A percentile compares a stretch with the other conserved stretches of the same genome.
Evolutionary conservation across 2,329 filamentous ascomycete genomes (phyloP).

Genomic region (Xylariomycetidae sp.): DNA sequence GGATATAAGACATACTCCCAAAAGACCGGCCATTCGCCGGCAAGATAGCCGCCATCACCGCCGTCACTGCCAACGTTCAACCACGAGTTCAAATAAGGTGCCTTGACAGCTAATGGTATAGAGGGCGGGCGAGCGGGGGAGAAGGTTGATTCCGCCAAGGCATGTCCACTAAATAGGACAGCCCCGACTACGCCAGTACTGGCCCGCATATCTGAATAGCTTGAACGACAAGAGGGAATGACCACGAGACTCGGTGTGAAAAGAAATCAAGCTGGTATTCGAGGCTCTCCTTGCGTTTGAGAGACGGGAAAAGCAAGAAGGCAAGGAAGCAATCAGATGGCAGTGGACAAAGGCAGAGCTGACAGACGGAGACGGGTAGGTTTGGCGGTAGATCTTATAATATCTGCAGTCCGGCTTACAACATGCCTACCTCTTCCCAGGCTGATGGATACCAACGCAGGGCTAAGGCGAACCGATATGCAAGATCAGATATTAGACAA

Average conservation of each 20-base stretch:
- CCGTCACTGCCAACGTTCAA: conserved; percentile 54
- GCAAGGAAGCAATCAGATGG: too few relatives aligned
- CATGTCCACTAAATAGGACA: conserved; percentile 23
- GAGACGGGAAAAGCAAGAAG: too few relatives aligned
- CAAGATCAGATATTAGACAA: conserved; percentile 23
- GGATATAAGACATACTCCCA: conserved; percentile 53
- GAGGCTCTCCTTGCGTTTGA: too few relatives aligned
- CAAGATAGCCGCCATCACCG: conserved; percentile 59
- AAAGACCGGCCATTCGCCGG: conserved; percentile 63
- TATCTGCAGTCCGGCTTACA: too few relatives aligned
- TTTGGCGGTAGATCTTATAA: too few relatives aligned
- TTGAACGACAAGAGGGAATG: too few relatives aligned
- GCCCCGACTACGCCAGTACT: conserved; percentile 19
- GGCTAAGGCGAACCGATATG: conserved; percentile 4
- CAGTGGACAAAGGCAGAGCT: too few relatives aligned
- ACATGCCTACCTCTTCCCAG: too few relatives aligned
- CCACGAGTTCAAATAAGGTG: conserved; percentile 70
- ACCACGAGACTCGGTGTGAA: too few relatives aligned
- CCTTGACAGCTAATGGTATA: conserved; percentile 66
- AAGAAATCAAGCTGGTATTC: too few relatives aligned
- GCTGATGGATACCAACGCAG: too few relatives aligned
- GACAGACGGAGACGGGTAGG: too few relatives aligned
- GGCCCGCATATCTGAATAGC: conserved; percentile 20
- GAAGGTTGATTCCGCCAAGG: conserved; percentile 46
- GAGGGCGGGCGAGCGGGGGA: conserved; percentile 60